Evolutionary conservation across 805 yeast species (phyloP).

Genomic region (Hanseniaspora nectarophila): DNA sequence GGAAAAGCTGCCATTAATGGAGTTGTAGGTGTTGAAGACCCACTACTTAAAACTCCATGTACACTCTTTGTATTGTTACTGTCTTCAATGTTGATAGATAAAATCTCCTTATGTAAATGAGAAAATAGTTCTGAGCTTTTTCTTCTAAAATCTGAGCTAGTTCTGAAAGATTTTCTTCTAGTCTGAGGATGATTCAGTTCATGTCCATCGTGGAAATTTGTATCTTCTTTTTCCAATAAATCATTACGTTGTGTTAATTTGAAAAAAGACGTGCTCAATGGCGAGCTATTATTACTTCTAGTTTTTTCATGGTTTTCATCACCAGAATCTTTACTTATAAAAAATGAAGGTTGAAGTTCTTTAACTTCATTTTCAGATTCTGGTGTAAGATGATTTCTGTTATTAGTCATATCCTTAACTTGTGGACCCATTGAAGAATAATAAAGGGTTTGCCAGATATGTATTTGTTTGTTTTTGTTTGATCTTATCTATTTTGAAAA

Average conservation of each 20-base stretch:
- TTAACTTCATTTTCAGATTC: neutral
- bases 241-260: neutral
- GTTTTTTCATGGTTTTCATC: neutral
- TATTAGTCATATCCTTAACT: neutral
- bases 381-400: neutral
- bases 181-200: neutral
- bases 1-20: neutral
- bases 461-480: too few species aligned
- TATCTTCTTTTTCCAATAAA: neutral
- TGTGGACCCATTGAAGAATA: neutral
- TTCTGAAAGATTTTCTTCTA: neutral
- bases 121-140: conserved; percentile 8
- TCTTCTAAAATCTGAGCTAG: conserved; percentile 2
- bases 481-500: too few species aligned
- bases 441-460: too few species aligned
- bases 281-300: neutral
- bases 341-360: conserved; percentile 3
- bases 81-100: neutral
- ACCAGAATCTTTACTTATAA: neutral
- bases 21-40: conserved; percentile 11
- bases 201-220: neutral
- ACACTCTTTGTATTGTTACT: neutral
- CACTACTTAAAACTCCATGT: neutral
- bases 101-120: neutral
- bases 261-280: neutral